These are phyloP conservation scores for Seiridium unicorne DNA, from an alignment of 2,329 filamentous ascomycete genomes.

Conservation along the genomic window DNA sequence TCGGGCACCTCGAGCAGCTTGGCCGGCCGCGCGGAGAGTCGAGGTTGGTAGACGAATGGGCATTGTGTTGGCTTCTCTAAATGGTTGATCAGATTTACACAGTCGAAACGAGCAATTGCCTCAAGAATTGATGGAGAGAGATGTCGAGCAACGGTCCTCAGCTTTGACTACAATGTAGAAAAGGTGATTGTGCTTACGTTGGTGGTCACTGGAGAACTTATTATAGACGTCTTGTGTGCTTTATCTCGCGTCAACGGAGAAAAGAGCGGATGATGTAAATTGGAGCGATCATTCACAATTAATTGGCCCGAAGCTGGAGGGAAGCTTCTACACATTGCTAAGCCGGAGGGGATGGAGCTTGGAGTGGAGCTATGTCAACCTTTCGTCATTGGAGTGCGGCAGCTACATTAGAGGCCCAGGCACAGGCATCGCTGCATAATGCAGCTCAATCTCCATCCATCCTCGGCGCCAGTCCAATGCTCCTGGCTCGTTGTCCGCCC, in stretches of 20 bases:
- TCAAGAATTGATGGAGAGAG: no score
- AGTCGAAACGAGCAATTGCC: no score
- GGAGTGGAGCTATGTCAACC: not conserved
- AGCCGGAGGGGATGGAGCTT: not conserved
- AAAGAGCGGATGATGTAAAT: slow-evolving; percentile 4
- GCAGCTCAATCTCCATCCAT: not conserved
- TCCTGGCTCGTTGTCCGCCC: no score
- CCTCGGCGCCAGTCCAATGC: no score
- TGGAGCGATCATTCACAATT: not conserved
- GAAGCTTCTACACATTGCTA: not conserved
- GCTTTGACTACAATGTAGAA: no score
- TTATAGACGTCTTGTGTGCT: not conserved
- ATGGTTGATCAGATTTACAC: no score
- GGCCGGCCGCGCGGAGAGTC: slow-evolving; percentile 9
- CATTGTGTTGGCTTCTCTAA: slow-evolving; percentile 1
- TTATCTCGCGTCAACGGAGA: not conserved
- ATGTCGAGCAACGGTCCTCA: no score
- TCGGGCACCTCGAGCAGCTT: slow-evolving; percentile 8
- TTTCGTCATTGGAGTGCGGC: not conserved
- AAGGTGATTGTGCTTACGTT: no score
- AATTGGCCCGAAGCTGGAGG: not conserved
- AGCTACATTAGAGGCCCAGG: not conserved
- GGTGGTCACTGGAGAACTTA: not conserved
- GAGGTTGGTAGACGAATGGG: slow-evolving; percentile 6
- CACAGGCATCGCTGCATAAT: not conserved